Conservation (phyloP, 495 filamentous ascomycete genomes). For the Lasiosphaeria ovina region DNA sequence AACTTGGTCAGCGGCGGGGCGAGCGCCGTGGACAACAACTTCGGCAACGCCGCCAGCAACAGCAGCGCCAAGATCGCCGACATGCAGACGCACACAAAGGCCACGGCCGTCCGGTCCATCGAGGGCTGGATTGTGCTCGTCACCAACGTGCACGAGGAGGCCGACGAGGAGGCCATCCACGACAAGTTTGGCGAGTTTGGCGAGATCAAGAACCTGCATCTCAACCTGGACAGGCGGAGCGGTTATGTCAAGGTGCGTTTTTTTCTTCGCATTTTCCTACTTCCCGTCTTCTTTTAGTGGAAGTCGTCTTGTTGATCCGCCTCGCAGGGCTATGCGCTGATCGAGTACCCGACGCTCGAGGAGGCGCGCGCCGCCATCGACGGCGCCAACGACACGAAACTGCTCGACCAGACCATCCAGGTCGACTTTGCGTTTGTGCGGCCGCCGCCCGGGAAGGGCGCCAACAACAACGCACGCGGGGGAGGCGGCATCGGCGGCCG, state of each 20-base stretch:
- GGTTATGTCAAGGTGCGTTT: constrained; percentile 92
- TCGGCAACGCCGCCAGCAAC: constrained; percentile 10
- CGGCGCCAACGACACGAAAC: constrained; percentile 72
- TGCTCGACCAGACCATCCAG: constrained; percentile 87
- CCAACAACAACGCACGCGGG: constrained; percentile 35
- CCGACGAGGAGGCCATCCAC: constrained; percentile 90
- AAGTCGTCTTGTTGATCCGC: background rate
- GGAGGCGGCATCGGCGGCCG: constrained; percentile 45
- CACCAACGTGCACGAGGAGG: constrained; percentile 97
- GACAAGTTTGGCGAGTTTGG: constrained; percentile 95
- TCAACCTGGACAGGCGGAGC: constrained; percentile 91
- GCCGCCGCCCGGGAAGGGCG: constrained; percentile 70
- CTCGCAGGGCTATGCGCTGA: constrained; percentile 81
- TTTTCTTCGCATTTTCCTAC: constrained; percentile 2
- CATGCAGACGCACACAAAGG: constrained; percentile 73
- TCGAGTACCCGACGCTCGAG: constrained; percentile 85
- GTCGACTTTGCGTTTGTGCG: constrained; percentile 98
- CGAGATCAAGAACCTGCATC: constrained; percentile 94
- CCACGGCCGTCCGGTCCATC: constrained; percentile 93
- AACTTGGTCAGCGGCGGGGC: background rate
- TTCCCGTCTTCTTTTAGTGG: background rate
- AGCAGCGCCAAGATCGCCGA: constrained; percentile 53
- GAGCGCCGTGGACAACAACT: constrained; percentile 6
- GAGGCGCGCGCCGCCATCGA: constrained; percentile 86
- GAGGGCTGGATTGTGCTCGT: constrained; percentile 98